Conservation (phyloP, 2,329 filamentous ascomycete genomes). For the Alternaria atra region DNA sequence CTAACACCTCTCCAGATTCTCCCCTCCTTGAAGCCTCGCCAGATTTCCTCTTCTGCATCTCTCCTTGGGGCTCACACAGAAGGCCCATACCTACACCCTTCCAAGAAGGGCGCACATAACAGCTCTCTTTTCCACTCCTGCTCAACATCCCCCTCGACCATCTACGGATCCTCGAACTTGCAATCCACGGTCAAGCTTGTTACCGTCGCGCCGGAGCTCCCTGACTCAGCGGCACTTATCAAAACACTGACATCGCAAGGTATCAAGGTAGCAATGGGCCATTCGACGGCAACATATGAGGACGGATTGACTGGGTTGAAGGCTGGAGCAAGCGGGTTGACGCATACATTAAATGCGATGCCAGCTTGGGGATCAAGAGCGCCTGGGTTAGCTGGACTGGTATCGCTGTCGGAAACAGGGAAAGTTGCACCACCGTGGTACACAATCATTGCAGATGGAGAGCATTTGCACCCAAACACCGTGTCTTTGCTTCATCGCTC, state of each 20-base stretch:
- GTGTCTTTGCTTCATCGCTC: slow-evolving; percentile 59
- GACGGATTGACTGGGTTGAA: slow-evolving; percentile 57
- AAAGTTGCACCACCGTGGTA: slow-evolving; percentile 56
- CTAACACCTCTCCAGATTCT: slow-evolving; percentile 53
- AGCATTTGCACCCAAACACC: slow-evolving; percentile 63
- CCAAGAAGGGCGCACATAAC: slow-evolving; percentile 65
- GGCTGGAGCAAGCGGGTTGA: slow-evolving; percentile 62
- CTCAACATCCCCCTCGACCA: slow-evolving; percentile 41
- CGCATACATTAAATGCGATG: slow-evolving; percentile 67
- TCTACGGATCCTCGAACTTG: slow-evolving; percentile 60
- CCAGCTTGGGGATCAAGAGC: slow-evolving; percentile 59
- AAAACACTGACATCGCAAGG: slow-evolving; percentile 51
- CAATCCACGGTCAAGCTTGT: slow-evolving; percentile 57
- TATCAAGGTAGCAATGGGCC: slow-evolving; percentile 60
- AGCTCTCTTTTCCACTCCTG: slow-evolving; percentile 55
- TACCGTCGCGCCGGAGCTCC: slow-evolving; percentile 64
- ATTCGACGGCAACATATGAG: slow-evolving; percentile 60
- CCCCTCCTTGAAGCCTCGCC: slow-evolving; percentile 56
- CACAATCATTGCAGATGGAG: slow-evolving; percentile 63
- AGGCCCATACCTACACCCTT: slow-evolving; percentile 63
- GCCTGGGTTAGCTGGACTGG: slow-evolving; percentile 60
- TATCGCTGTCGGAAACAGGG: slow-evolving; percentile 38
- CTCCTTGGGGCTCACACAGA: slow-evolving; percentile 66
- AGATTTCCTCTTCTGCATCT: slow-evolving; percentile 56
- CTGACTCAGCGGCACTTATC: slow-evolving; percentile 54